These are phyloP conservation scores for Blastomyces silverae DNA, from an alignment of 2,329 filamentous ascomycete genomes.

Conservation along the genomic window DNA sequence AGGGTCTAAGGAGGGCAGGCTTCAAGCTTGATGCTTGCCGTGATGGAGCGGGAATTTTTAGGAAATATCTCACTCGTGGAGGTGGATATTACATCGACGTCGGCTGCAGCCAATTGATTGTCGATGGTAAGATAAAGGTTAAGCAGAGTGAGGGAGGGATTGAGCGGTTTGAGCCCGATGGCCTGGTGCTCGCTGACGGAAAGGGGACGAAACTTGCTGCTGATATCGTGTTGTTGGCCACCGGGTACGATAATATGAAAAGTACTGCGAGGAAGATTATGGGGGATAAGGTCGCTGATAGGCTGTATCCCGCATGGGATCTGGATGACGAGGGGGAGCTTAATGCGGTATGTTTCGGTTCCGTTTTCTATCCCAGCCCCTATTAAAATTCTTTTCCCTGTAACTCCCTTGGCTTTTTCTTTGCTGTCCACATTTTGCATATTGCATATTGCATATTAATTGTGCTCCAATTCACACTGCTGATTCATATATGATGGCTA, in stretches of 20 bases:
- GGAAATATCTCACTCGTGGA: slow-evolving; percentile 43
- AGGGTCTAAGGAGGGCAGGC: slow-evolving; percentile 44
- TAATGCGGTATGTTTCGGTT: slow-evolving; percentile 35
- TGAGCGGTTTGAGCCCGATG: slow-evolving; percentile 43
- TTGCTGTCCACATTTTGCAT: not conserved
- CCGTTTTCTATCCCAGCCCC: no score
- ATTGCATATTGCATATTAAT: not conserved
- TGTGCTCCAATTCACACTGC: not conserved
- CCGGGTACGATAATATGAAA: slow-evolving; percentile 62
- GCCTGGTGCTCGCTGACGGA: slow-evolving; percentile 50
- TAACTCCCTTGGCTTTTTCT: no score
- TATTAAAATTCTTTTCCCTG: no score
- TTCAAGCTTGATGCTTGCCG: slow-evolving; percentile 40
- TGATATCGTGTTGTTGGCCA: slow-evolving; percentile 58
- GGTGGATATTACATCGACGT: slow-evolving; percentile 58
- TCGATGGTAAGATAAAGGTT: slow-evolving; percentile 55
- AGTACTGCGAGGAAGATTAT: slow-evolving; percentile 56
- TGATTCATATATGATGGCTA: not conserved
- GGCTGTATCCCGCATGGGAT: slow-evolving; percentile 54
- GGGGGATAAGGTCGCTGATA: slow-evolving; percentile 55
- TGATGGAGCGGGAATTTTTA: slow-evolving; percentile 39
- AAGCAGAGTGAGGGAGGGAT: slow-evolving; percentile 53
- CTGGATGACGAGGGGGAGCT: slow-evolving; percentile 53
- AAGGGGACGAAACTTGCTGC: slow-evolving; percentile 49
- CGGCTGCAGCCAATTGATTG: slow-evolving; percentile 49